Evolutionary conservation across 2,329 filamentous ascomycete genomes (phyloP).

Genomic region (Fusarium austroafricanum): DNA sequence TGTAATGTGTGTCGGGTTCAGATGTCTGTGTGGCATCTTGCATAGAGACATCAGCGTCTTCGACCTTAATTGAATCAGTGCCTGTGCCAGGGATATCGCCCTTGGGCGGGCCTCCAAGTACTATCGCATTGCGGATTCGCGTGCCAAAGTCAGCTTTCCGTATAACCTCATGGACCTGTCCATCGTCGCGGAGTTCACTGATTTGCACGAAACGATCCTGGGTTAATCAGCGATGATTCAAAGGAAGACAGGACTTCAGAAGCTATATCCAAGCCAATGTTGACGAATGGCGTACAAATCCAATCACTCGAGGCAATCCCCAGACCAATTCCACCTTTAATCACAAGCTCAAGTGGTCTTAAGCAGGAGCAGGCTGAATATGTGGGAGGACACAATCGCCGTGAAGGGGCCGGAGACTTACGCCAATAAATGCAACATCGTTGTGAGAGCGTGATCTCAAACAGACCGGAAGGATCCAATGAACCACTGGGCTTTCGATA

Average conservation of each 20-base stretch:
- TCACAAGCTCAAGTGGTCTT: not conserved
- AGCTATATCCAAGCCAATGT: slow-evolving; percentile 11
- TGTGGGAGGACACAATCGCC: not conserved
- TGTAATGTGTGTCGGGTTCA: slow-evolving; percentile 7
- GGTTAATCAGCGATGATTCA: slow-evolving; percentile 20
- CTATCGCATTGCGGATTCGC: slow-evolving; percentile 81
- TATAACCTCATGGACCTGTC: slow-evolving; percentile 79
- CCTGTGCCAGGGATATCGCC: slow-evolving; percentile 43
- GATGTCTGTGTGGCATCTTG: slow-evolving; percentile 42
- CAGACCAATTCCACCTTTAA: not conserved
- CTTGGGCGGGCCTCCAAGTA: slow-evolving; percentile 68
- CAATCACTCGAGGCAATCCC: not conserved
- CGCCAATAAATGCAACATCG: slow-evolving; percentile 88
- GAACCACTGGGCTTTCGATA: slow-evolving; percentile 78
- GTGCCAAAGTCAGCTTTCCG: slow-evolving; percentile 82
- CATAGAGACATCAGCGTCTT: slow-evolving; percentile 56
- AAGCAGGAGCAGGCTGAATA: not conserved
- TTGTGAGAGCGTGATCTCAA: slow-evolving; percentile 77
- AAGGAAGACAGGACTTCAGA: not conserved
- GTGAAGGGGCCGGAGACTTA: slow-evolving; percentile 57
- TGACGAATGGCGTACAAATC: not conserved
- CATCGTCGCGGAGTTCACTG: slow-evolving; percentile 76
- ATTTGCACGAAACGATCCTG: slow-evolving; percentile 85
- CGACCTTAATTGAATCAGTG: slow-evolving; percentile 51
- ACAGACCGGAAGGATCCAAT: slow-evolving; percentile 82